Percentiles rank a stretch among this genome's conserved stretches.
Evolutionary conservation across 192 early-diverging fungal genomes (phyloP).

Genomic region (Anaeromyces robustus): DNA sequence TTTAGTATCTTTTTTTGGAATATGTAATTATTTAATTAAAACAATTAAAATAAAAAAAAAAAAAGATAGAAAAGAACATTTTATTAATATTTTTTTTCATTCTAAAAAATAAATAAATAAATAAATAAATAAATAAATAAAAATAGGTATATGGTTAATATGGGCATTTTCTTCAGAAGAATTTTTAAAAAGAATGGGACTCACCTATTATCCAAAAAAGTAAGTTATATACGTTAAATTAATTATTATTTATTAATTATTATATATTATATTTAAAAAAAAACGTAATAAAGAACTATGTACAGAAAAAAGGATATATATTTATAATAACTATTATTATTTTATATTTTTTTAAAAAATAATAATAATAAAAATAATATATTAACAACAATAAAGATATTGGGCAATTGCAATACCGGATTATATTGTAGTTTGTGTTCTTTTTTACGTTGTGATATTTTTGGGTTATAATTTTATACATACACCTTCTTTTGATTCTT

Average conservation of each 20-base stretch:
- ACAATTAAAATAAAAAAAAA: no score
- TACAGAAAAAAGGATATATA: no score
- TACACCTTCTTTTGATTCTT: neutral
- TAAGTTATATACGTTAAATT: neutral
- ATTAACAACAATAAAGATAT: neutral
- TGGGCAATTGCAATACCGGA: neutral
- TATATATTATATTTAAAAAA: no score
- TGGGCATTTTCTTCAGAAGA: neutral
- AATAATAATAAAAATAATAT: no score
- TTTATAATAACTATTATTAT: no score
- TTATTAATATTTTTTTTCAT: no score
- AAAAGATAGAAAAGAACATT: no score
- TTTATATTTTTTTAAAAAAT: no score
- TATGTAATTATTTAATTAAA: neutral
- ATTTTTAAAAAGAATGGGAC: neutral
- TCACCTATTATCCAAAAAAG: neutral
- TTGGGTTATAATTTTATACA: neutral
- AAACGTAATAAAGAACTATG: no score
- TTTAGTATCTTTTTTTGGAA: neutral
- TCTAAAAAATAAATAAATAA: neutral
- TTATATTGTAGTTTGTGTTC: neutral
- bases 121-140: neutral
- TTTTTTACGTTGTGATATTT: neutral
- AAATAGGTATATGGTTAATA: neutral
- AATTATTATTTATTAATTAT: no score